phyloP scores from a whole-genome alignment of 371 early-diverging fungal species.

The Mucor racemosus region DNA sequence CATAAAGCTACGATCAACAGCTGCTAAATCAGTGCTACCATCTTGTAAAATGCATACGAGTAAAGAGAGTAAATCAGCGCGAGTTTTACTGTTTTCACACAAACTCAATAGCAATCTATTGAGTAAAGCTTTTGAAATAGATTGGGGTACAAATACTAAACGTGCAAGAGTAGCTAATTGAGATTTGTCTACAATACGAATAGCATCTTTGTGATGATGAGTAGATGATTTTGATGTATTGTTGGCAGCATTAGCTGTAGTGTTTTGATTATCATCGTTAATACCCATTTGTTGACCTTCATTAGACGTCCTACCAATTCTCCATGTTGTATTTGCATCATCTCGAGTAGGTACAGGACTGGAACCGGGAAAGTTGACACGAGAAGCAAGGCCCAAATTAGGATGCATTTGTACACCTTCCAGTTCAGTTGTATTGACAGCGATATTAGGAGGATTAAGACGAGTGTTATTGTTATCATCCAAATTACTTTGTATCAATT shows the following conservation, averaged over 20 bases:
- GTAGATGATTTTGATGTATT: background rate
- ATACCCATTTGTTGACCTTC: background rate
- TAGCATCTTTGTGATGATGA: conserved; percentile 57
- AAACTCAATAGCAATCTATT: conserved; percentile 81
- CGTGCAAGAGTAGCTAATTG: conserved; percentile 84
- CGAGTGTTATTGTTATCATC: background rate
- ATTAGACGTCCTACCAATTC: conserved; percentile 2
- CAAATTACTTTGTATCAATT: background rate
- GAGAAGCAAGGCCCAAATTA: conserved; percentile 3
- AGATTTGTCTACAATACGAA: conserved; percentile 82
- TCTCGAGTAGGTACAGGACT: conserved; percentile 1
- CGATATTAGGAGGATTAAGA: background rate
- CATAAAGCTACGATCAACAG: conserved; percentile 75
- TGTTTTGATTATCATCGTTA: background rate
- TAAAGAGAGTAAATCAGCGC: conserved; percentile 82
- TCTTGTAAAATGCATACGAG: conserved; percentile 86
- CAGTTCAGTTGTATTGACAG: conserved; percentile 41
- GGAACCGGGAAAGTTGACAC: background rate
- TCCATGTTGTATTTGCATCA: conserved; percentile 7
- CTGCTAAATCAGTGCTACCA: conserved; percentile 78
- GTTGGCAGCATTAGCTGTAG: background rate
- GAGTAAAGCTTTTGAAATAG: conserved; percentile 72
- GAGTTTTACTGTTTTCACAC: conserved; percentile 87
- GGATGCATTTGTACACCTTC: conserved; percentile 5
- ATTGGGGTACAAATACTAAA: conserved; percentile 85